Evolutionary conservation across 345 rosid genomes (phyloP).

Genomic region (Psidium guajava): DNA sequence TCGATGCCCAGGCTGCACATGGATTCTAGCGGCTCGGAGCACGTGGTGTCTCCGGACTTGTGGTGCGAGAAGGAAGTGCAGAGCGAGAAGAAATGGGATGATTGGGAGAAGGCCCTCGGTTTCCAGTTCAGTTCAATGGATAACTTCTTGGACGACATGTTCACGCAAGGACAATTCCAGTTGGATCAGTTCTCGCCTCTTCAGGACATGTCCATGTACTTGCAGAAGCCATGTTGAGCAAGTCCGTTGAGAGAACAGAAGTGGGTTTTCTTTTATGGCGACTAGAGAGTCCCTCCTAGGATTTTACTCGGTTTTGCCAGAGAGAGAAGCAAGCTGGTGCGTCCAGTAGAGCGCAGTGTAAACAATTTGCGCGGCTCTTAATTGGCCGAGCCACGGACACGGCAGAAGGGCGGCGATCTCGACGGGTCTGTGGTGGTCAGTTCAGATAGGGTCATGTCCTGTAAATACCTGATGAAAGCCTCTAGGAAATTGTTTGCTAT

Average conservation of each 20-base stretch:
- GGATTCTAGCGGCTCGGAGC: constrained; percentile 66
- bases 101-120: constrained; percentile 12
- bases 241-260: background rate
- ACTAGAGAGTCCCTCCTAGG: background rate
- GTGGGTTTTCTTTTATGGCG: background rate
- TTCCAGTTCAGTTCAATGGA: constrained; percentile 25
- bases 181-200: constrained; percentile 25
- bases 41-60: constrained; percentile 47
- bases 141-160: constrained; percentile 35
- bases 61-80: constrained; percentile 44
- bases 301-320: background rate
- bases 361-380: background rate
- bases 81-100: constrained; percentile 38
- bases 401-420: background rate
- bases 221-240: constrained; percentile 14
- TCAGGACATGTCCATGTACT: constrained; percentile 21
- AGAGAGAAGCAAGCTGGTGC: background rate
- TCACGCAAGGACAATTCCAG: constrained; percentile 34
- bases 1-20: constrained; percentile 39
- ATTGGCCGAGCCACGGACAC: background rate
- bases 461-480: background rate
- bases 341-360: background rate
- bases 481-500: background rate
- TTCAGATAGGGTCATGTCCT: background rate
- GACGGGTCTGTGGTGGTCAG: background rate